phyloP scores from a whole-genome alignment of 345 rosid genomes.

The Durio zibethinus region DNA sequence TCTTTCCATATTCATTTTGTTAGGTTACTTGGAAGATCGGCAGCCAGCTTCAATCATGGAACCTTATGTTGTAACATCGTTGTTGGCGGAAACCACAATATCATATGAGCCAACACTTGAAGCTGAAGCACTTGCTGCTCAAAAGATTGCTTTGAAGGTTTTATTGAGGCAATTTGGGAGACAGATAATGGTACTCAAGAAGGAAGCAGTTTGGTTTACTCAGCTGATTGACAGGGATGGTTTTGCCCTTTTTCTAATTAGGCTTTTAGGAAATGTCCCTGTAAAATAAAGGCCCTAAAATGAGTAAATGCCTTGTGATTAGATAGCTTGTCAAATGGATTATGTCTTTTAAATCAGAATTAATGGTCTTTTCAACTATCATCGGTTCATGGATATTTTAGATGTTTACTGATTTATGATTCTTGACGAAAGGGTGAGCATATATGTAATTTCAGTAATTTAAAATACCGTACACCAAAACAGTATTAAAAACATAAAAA shows the following conservation, averaged over 20 bases:
- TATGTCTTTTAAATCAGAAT: constrained; percentile 13
- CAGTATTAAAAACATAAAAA: too few relatives aligned
- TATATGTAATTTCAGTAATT: too few relatives aligned
- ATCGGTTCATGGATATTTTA: constrained; percentile 1
- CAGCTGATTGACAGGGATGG: not conserved
- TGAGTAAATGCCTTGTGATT: constrained; percentile 12
- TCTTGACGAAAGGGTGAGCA: too few relatives aligned
- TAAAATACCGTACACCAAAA: too few relatives aligned
- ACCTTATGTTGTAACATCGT: constrained; percentile 67
- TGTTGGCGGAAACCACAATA: constrained; percentile 73
- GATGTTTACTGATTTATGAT: not conserved
- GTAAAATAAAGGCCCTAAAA: constrained; percentile 38
- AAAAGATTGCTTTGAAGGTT: constrained; percentile 70
- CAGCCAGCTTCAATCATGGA: constrained; percentile 98
- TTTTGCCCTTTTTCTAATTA: not conserved
- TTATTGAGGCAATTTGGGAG: constrained; percentile 23
- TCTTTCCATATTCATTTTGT: not conserved
- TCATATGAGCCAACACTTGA: constrained; percentile 79
- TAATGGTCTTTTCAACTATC: not conserved
- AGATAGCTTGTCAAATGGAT: constrained; percentile 11
- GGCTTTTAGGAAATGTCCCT: constrained; percentile 14
- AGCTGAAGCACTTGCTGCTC: constrained; percentile 84
- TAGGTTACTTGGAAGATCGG: constrained; percentile 87
- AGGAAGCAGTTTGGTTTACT: constrained; percentile 13
- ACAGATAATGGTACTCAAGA: constrained; percentile 10